Conservation (phyloP, 441 rosid species). For the Erodium trifolium region DNA sequence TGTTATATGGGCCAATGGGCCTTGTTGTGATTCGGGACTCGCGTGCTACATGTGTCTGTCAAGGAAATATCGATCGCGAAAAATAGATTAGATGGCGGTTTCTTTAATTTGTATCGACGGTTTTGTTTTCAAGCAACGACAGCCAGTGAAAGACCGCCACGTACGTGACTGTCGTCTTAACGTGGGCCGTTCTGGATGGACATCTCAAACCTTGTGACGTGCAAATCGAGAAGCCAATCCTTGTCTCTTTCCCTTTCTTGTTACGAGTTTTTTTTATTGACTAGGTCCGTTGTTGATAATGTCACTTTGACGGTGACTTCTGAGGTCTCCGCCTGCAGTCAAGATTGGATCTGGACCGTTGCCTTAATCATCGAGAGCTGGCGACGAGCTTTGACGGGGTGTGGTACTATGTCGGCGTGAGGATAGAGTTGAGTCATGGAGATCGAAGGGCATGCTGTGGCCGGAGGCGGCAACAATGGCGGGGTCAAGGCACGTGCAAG, state of each 20-base stretch:
- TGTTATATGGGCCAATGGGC: too few species aligned
- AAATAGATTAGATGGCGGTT: neutral
- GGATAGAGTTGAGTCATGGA: neutral
- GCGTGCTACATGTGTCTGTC: neutral
- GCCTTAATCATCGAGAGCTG: neutral
- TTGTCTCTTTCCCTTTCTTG: neutral
- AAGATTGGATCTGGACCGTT: neutral
- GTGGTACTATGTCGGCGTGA: neutral
- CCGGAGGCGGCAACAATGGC: neutral
- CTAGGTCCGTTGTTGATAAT: neutral
- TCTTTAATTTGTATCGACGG: constrained; percentile 2
- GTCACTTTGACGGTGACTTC: neutral
- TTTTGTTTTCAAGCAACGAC: neutral
- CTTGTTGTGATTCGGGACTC: neutral
- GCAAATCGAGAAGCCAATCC: neutral
- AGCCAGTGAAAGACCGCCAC: neutral
- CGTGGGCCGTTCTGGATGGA: neutral
- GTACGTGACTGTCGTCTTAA: neutral
- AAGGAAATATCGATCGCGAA: neutral
- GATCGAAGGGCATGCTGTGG: too few species aligned
- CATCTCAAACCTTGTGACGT: neutral
- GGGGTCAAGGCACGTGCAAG: neutral
- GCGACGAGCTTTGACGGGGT: neutral
- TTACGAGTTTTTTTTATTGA: neutral
- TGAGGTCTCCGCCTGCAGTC: neutral